Conservation (phyloP, 352 stramenopile species). For the Pythium plurisporium region DNA sequence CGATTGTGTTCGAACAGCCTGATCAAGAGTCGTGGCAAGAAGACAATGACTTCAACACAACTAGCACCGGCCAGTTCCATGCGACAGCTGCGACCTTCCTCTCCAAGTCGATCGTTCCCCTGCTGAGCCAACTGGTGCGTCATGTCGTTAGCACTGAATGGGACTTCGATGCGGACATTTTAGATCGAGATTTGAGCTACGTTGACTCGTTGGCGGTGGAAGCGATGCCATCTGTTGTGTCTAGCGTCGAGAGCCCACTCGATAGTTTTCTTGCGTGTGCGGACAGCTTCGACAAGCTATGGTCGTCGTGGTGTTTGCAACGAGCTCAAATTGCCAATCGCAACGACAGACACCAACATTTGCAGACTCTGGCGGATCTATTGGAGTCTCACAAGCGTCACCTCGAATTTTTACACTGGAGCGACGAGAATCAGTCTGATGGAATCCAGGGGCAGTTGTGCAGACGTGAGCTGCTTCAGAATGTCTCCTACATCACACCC, state of each 20-base stretch:
- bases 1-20: background rate
- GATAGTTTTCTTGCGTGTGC: slow-evolving; percentile 2
- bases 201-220: slow-evolving; percentile 8
- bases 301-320: background rate
- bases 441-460: background rate
- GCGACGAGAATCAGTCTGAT: background rate
- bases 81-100: background rate
- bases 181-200: background rate
- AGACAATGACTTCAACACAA: background rate
- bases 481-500: background rate
- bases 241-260: background rate
- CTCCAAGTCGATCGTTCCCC: background rate
- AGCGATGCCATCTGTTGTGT: slow-evolving; percentile 11
- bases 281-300: background rate
- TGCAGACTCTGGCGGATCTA: background rate
- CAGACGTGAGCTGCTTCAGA: background rate
- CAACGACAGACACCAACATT: background rate
- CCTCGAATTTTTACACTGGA: slow-evolving; percentile 4
- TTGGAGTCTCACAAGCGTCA: slow-evolving; percentile 7
- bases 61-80: background rate
- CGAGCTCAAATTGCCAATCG: background rate
- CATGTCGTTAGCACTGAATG: slow-evolving; percentile 38
- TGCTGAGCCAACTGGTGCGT: slow-evolving; percentile 21
- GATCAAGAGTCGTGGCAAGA: background rate
- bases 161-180: slow-evolving; percentile 34